Evolutionary conservation across 805 yeast genomes (phyloP).

Genomic region (Maudiozyma saulgeensis): DNA sequence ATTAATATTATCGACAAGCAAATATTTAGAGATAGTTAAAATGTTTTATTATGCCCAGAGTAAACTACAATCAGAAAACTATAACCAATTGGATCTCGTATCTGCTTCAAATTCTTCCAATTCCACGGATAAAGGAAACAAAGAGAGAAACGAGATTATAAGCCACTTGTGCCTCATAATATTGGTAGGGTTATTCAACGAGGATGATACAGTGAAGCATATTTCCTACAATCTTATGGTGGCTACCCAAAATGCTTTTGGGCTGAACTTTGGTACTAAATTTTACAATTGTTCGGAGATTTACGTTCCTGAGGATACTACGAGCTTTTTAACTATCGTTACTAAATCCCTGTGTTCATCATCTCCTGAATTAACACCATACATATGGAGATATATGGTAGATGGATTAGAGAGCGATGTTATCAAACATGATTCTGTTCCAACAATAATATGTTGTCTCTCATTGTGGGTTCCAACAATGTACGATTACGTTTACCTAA

Average conservation of each 20-base stretch:
- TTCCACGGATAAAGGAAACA: conserved; percentile 15
- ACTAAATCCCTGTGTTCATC: conserved; percentile 43
- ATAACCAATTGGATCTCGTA: conserved; percentile 7
- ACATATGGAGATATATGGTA: conserved; percentile 32
- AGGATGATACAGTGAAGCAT: conserved; percentile 46
- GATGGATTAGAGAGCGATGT: conserved; percentile 17
- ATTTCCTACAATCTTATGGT: conserved; percentile 54
- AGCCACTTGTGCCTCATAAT: conserved; percentile 54
- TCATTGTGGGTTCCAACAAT: conserved; percentile 69
- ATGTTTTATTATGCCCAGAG: conserved; percentile 56
- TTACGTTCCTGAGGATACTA: conserved; percentile 56
- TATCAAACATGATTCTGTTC: conserved; percentile 8
- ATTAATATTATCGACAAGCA: conserved; percentile 35
- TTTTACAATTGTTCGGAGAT: conserved; percentile 45
- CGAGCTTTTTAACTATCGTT: conserved; percentile 48
- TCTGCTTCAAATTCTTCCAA: conserved; percentile 3
- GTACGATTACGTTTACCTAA: conserved; percentile 42
- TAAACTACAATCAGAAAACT: conserved; percentile 32
- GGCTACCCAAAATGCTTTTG: conserved; percentile 45
- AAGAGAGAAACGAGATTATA: conserved; percentile 31
- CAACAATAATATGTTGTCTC: conserved; percentile 19
- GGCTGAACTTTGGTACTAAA: conserved; percentile 47
- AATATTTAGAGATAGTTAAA: conserved; percentile 54
- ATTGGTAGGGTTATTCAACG: conserved; percentile 55
- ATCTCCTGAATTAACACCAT: conserved; percentile 50